Conservation (phyloP, 306 rosid genomes). For the Dicorynia guianensis region DNA sequence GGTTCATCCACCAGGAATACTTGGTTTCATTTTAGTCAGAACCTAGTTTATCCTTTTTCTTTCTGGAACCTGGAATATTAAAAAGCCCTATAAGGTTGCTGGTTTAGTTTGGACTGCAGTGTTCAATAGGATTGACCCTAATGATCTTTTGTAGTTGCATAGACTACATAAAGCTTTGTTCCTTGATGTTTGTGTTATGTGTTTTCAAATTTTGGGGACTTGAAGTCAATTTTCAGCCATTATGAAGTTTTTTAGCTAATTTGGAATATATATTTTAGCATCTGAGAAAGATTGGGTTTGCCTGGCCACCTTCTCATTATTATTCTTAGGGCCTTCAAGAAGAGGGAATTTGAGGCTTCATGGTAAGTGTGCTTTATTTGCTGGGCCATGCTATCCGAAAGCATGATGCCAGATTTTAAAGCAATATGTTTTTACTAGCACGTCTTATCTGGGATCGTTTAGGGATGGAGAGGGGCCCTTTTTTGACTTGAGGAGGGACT, state of each 20-base stretch:
- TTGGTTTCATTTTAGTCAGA: background rate
- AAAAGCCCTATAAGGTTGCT: background rate
- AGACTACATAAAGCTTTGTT: too few relatives aligned
- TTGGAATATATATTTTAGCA: background rate
- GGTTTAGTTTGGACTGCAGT: background rate
- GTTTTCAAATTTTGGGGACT: background rate
- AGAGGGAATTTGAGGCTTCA: background rate
- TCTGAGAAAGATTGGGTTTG: background rate
- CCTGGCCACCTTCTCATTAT: background rate
- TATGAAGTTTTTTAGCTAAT: background rate
- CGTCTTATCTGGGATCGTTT: background rate
- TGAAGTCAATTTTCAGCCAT: background rate
- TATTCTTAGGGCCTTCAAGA: background rate
- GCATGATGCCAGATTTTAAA: too few relatives aligned
- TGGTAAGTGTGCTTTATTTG: background rate
- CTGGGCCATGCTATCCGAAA: background rate
- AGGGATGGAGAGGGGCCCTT: background rate
- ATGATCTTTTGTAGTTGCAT: too few relatives aligned
- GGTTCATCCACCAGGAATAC: background rate
- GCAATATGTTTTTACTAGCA: too few relatives aligned
- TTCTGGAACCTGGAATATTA: background rate
- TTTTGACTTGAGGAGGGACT: slow-evolving; percentile 27
- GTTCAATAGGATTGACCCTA: too few relatives aligned
- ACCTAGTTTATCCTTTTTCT: background rate
- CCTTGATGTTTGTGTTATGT: background rate